Base-by-base conservation (phyloP, 169 alveolate species). In the Cryptosporidium sp. region DNA sequence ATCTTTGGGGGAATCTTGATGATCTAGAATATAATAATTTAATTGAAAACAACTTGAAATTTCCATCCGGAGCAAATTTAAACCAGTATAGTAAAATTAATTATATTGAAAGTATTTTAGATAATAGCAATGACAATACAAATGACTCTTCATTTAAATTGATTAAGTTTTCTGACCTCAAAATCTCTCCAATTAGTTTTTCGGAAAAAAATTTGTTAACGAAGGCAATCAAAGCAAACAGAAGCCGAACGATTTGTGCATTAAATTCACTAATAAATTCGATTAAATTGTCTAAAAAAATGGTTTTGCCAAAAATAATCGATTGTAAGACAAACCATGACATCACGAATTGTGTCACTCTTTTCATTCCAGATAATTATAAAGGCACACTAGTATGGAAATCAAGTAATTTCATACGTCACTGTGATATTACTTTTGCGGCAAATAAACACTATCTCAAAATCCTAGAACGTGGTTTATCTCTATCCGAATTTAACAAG, bases 1-100 rank as follows among this genome's bases (percentile, higher is more conserved):
- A 80, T 80, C 75, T 80, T 29, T 80, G 89, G 89, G 89, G 89
- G 9, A 80, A 80, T 39, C 67, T 80, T 12, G 75, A 65, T 41
- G 89, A 80, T 45, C 29, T 31, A 62, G 75, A 61, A 45, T 80
- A 26, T 80, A 18, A 26, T 29, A n/a, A 59, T 26, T 16, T 80
- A 29, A n/a, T 80, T n/a, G 52, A 59, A 16, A 65, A 80, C 41
- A 80, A 80, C 35, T 21, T 80, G n/a, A 65, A 80, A 65, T 35
- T 62, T 21, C 86, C 86, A 37, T 80, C 80, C 18, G 33, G 59
- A 70, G 45, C 29, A 67, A 70, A 39, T 70, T 43, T 14, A n/a
- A 55, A 55, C 67, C 9, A 1, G 8, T 8, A 2, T 4, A 65
- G 29, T 65, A 35, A 37, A 8, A 23, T 12, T 23, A 59, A 59